phyloP scores from a whole-genome alignment of 2,329 filamentous ascomycete genomes.

The Cladosporium sp. region DNA sequence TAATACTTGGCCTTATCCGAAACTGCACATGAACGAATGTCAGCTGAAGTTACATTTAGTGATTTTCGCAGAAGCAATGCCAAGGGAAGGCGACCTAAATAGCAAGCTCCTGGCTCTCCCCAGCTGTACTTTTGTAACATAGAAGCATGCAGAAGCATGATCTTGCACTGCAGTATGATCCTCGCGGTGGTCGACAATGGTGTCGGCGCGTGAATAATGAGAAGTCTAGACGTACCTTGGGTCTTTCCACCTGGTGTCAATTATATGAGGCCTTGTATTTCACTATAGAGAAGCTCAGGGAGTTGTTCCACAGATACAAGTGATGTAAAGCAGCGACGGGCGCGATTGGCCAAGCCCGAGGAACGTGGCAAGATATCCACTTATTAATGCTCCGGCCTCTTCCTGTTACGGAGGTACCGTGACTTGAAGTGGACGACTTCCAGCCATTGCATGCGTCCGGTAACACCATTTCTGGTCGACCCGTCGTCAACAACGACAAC shows the following conservation, averaged over 20 bases:
- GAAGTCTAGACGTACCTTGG: too few species aligned
- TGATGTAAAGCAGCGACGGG: background rate
- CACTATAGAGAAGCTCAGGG: background rate
- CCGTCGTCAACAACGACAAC: background rate
- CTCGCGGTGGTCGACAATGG: too few species aligned
- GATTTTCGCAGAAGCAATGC: too few species aligned
- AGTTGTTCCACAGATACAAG: background rate
- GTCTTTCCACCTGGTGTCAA: too few species aligned
- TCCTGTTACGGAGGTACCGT: background rate
- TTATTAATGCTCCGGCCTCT: background rate
- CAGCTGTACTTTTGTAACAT: too few species aligned
- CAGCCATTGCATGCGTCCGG: background rate
- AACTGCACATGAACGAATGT: too few species aligned
- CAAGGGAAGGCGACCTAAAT: too few species aligned
- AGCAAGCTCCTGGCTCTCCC: too few species aligned
- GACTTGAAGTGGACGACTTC: background rate
- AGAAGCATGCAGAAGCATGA: too few species aligned
- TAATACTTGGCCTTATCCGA: background rate
- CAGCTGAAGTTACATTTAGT: too few species aligned
- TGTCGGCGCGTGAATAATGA: too few species aligned
- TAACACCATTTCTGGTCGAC: background rate
- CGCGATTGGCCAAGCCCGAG: slow-evolving; percentile 5
- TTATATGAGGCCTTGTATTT: background rate
- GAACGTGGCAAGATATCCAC: background rate
- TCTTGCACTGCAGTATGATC: too few species aligned